A percentile compares a stretch with the other conserved stretches of the same genome.
Evolutionary conservation across 2,329 filamentous ascomycete genomes (phyloP).

Genomic region (Hypoxylon sp.): DNA sequence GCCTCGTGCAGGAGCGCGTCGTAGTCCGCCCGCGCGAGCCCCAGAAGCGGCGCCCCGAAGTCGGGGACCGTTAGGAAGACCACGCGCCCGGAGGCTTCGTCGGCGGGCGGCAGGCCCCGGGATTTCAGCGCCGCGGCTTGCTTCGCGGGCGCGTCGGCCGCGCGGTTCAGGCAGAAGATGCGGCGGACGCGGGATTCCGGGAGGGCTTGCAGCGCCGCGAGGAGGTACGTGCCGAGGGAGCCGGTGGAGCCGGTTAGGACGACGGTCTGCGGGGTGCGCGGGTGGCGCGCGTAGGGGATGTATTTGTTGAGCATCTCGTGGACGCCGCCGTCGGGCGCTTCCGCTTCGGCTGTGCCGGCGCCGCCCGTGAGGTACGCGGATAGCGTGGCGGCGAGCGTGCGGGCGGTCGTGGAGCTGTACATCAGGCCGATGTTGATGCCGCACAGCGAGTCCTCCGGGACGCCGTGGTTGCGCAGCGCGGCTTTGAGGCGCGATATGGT

Average conservation of each 20-base stretch:
- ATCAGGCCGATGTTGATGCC: conserved; percentile 33
- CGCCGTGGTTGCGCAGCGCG: conserved; percentile 37
- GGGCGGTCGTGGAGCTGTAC: conserved; percentile 33
- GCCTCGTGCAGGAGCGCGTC: conserved; percentile 29
- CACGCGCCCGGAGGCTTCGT: conserved; percentile 33
- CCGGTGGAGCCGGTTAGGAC: conserved; percentile 37
- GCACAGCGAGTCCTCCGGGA: conserved; percentile 27
- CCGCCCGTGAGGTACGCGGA: conserved; percentile 25
- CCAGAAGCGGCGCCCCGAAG: conserved; percentile 40
- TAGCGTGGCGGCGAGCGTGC: conserved; percentile 19
- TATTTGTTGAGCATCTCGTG: conserved; percentile 31
- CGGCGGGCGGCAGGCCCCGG: conserved; percentile 28
- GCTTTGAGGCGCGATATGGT: conserved; percentile 45
- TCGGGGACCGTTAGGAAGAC: conserved; percentile 40
- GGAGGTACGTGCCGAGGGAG: conserved; percentile 37
- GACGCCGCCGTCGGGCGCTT: conserved; percentile 27
- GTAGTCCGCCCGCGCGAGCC: conserved; percentile 38
- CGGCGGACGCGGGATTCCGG: conserved; percentile 22
- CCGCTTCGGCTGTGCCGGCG: not conserved
- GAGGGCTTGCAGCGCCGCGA: conserved; percentile 28
- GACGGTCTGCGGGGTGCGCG: conserved; percentile 20
- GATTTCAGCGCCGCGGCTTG: conserved; percentile 34
- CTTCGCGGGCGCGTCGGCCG: conserved; percentile 21
- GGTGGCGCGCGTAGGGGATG: conserved; percentile 8
- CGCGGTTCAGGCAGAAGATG: conserved; percentile 40